Evolutionary conservation across 2,329 filamentous ascomycete genomes (phyloP).

Genomic region (Thelonectria rubi): DNA sequence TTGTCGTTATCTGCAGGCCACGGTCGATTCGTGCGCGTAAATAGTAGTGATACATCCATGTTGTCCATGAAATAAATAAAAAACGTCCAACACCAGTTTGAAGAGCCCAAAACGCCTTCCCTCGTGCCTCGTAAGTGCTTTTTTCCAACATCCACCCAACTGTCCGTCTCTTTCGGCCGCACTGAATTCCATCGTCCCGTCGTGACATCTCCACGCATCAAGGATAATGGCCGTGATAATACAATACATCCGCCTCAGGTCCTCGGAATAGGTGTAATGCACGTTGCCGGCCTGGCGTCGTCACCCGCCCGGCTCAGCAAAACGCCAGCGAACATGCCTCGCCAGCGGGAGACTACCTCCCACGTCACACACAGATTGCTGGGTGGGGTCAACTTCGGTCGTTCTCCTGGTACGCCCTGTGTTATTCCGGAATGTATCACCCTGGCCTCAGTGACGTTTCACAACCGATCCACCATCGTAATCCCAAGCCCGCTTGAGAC

Average conservation of each 20-base stretch:
- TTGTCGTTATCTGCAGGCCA: constrained; percentile 9
- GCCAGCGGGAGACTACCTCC: background rate
- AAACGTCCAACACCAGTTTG: constrained; percentile 3
- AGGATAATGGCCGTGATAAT: constrained; percentile 4
- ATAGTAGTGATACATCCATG: constrained; percentile 25
- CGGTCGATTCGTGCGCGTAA: constrained; percentile 2
- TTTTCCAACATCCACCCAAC: constrained; percentile 7
- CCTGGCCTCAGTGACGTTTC: constrained; percentile 41
- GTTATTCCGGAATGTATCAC: background rate
- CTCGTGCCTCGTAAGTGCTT: constrained; percentile 21
- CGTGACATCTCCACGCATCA: background rate
- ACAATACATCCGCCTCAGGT: constrained; percentile 5
- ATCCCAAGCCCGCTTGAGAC: constrained; percentile 70
- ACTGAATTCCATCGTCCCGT: constrained; percentile 1
- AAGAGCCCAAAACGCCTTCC: constrained; percentile 22
- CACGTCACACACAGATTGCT: background rate
- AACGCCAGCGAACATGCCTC: constrained; percentile 4
- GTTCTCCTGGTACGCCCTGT: background rate
- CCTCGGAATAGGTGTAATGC: constrained; percentile 3
- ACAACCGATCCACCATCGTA: constrained; percentile 54
- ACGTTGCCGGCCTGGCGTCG: constrained; percentile 1
- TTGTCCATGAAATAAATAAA: constrained; percentile 4
- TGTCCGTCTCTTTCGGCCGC: background rate
- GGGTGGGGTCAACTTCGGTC: background rate
- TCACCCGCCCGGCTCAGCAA: constrained; percentile 1